Conservation (phyloP, 2,329 filamentous ascomycete genomes). For the Ophiocordyceps robertsii region DNA sequence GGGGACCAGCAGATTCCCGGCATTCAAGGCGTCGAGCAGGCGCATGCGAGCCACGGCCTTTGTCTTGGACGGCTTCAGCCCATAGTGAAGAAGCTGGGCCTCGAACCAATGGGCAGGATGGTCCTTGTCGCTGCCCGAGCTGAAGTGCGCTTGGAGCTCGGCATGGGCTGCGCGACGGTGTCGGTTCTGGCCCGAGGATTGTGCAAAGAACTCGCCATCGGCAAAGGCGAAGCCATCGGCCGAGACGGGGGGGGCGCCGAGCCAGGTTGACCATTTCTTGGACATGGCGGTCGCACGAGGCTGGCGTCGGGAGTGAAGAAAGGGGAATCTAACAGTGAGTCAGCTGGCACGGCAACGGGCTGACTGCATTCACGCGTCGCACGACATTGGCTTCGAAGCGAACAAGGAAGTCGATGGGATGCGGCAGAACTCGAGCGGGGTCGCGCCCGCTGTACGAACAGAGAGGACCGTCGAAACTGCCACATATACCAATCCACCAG, state of each 20-base stretch:
- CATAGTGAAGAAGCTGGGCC: conserved; percentile 50
- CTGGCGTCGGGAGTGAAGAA: too few species aligned
- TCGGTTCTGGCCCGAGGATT: conserved; percentile 26
- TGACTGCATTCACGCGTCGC: too few species aligned
- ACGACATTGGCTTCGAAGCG: too few species aligned
- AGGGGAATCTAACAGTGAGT: too few species aligned
- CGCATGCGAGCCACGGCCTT: conserved; percentile 46
- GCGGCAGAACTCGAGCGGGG: too few species aligned
- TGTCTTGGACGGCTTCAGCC: conserved; percentile 38
- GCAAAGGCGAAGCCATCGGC: conserved; percentile 28
- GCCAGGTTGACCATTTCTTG: conserved; percentile 1
- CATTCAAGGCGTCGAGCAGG: conserved; percentile 41
- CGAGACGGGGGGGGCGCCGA: conserved; percentile 6
- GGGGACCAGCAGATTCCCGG: conserved; percentile 34
- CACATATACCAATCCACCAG: too few species aligned
- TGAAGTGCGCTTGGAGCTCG: conserved; percentile 32
- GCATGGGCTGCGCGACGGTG: conserved; percentile 29
- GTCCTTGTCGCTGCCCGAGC: conserved; percentile 27
- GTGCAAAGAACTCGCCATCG: conserved; percentile 28
- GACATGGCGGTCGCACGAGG: not conserved
- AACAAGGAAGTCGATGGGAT: too few species aligned
- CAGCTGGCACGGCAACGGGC: too few species aligned
- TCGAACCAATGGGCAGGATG: conserved; percentile 47
- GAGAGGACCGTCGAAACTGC: too few species aligned
- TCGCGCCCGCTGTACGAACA: too few species aligned